Evolutionary conservation across 2,329 filamentous ascomycete genomes (phyloP), one percentile per base, ranked within the genome.

Genomic region (Scedosporium aurantiacum): DNA sequence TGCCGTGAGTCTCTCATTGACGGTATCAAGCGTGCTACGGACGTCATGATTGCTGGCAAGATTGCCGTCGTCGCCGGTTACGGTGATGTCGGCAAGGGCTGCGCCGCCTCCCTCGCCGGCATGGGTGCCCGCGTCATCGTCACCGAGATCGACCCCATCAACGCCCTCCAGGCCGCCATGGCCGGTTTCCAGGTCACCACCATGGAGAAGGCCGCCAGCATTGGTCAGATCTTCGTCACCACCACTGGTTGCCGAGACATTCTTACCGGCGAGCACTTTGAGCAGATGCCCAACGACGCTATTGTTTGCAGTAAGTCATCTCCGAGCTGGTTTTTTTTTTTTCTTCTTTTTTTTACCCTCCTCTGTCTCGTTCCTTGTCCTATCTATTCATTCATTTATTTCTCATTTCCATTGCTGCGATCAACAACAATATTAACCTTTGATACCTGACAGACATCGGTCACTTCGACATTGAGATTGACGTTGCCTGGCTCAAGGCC

Each of bases 1-100:
- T 97, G 94, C 91, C 88, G 91, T 76, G 94, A 97, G 83, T 97
- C 93, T 66, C 89, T 99, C 71, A 87, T 99, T 73, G 94, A 99
- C 78, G 94, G 94, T 77, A 97, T 99, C 87, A 99, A 97, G 90
- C 93, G 93, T 82, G 93, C 94, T 71, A 99, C 94, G 78, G 93
- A 99, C 82, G 94, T 97, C 79, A 99, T 99, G 94, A 93, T 97
- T 83, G 94, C 94, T 74, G 94, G 94, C 78, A 97, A 99, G 89
- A 86, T 97, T 72, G 91, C 90, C 68, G 92, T 97, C 69, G 94
- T 99, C 69, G 94, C 94, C 72, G 94, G 94, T 77, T 99, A 88
- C 83, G 93, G 93, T 87, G 93, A 99, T 79, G 94, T 99, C 77
- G 93, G 93, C 77, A 99, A 99, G 88, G 93, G 93, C 71, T 97